Conservation (phyloP, 1,284 basidiomycete genomes). For the Uromyces viciae-fabae region DNA sequence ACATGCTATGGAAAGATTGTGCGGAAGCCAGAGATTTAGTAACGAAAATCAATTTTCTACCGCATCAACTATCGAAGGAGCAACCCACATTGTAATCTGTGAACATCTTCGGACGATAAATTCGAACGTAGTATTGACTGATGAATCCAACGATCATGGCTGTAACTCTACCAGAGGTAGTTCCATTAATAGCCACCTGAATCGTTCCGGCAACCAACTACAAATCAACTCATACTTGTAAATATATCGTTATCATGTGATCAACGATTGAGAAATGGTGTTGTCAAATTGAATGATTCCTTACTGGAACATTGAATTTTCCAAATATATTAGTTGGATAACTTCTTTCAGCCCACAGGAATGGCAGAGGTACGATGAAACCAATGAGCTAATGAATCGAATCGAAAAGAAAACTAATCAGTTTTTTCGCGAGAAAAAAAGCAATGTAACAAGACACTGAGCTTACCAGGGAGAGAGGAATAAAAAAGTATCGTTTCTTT, state of each 20-base stretch:
- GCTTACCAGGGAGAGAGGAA: conserved; percentile 36
- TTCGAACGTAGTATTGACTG: conserved; percentile 41
- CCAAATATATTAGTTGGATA: conserved; percentile 25
- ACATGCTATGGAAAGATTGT: conserved; percentile 38
- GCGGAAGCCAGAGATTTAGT: neutral
- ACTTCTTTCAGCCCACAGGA: conserved; percentile 19
- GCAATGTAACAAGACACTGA: neutral
- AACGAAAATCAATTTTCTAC: too few species aligned
- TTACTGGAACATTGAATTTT: conserved; percentile 38
- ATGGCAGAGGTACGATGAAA: conserved; percentile 35
- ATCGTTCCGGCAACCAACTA: conserved; percentile 43
- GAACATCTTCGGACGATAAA: conserved; percentile 36
- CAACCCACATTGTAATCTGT: conserved; percentile 35
- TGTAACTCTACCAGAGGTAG: conserved; percentile 36
- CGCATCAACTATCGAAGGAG: too few species aligned
- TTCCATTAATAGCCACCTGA: conserved; percentile 45
- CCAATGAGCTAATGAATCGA: conserved; percentile 15
- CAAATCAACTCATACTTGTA: neutral
- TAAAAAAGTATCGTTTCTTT: conserved; percentile 43
- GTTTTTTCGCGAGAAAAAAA: neutral
- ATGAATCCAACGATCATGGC: conserved; percentile 41
- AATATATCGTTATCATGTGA: neutral
- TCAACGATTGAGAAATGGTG: neutral
- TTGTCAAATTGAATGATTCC: neutral
- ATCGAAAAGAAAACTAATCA: neutral